Conservation (phyloP, 2,329 filamentous ascomycete species). For the Dactylellina cionopaga region DNA sequence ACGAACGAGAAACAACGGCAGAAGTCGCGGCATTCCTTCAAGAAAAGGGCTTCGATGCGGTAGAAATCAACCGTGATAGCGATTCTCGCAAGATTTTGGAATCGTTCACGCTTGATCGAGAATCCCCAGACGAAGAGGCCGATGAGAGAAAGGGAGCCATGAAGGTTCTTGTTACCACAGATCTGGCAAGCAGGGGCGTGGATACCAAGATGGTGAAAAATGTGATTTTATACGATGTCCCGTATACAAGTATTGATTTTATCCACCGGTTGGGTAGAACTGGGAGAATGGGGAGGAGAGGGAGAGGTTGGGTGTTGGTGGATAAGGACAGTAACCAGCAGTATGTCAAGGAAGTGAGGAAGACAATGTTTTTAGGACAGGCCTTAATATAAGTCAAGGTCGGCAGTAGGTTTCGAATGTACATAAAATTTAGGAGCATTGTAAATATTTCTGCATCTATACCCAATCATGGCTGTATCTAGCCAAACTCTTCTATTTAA, state of each 20-base stretch:
- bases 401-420: background rate
- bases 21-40: constrained; percentile 81
- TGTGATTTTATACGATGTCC: constrained; percentile 96
- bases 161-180: constrained; percentile 92
- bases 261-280: constrained; percentile 93
- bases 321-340: constrained; percentile 86
- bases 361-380: constrained; percentile 52
- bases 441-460: constrained; percentile 42
- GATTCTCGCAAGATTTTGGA: constrained; percentile 79
- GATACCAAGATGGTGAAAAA: constrained; percentile 91
- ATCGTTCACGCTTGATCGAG: constrained; percentile 71
- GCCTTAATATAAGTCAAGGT: constrained; percentile 32
- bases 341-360: constrained; percentile 79
- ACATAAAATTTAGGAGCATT: constrained; percentile 16
- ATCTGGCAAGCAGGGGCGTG: constrained; percentile 90
- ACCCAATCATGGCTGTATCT: too few species aligned
- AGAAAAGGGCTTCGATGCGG: constrained; percentile 86
- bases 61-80: constrained; percentile 85
- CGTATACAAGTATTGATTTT: constrained; percentile 96
- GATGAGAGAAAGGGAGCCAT: constrained; percentile 61
- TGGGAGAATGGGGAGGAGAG: constrained; percentile 90
- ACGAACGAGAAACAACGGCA: constrained; percentile 88
- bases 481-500: too few species aligned
- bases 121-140: constrained; percentile 22
- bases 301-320: constrained; percentile 87